Conservation (phyloP, 2,329 filamentous ascomycete genomes). For the Thelonectria olida region DNA sequence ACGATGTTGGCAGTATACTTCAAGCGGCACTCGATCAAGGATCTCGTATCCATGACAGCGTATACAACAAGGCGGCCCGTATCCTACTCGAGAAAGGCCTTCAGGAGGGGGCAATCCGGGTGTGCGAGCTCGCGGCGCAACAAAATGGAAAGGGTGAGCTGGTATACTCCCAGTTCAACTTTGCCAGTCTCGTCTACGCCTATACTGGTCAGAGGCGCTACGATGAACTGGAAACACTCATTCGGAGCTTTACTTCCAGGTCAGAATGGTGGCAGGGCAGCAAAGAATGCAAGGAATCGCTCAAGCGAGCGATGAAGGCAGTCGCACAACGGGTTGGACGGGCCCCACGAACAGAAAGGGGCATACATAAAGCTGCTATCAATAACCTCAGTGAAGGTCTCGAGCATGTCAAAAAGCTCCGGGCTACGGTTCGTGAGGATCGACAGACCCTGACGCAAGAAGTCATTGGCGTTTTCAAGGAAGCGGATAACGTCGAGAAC, state of each 20-base stretch:
- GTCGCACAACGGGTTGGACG: slow-evolving; percentile 39
- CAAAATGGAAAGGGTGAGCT: slow-evolving; percentile 48
- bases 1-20: slow-evolving; percentile 39
- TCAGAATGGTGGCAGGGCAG: slow-evolving; percentile 49
- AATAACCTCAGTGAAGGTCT: slow-evolving; percentile 29
- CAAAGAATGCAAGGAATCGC: slow-evolving; percentile 48
- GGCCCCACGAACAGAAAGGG: neutral
- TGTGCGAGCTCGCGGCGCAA: slow-evolving; percentile 49
- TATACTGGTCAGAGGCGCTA: slow-evolving; percentile 47
- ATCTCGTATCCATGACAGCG: slow-evolving; percentile 45
- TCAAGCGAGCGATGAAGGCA: slow-evolving; percentile 50
- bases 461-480: slow-evolving; percentile 32
- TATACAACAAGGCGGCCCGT: slow-evolving; percentile 49
- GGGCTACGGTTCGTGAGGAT: slow-evolving; percentile 30
- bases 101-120: slow-evolving; percentile 40
- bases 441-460: slow-evolving; percentile 28
- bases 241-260: slow-evolving; percentile 43
- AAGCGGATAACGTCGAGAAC: slow-evolving; percentile 20
- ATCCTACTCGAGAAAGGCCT: slow-evolving; percentile 42
- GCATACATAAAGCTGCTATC: slow-evolving; percentile 39
- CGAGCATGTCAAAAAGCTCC: slow-evolving; percentile 35
- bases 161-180: slow-evolving; percentile 50
- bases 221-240: slow-evolving; percentile 41
- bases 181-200: slow-evolving; percentile 47
- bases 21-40: slow-evolving; percentile 40